Percentiles rank a stretch among this genome's conserved stretches.
Evolutionary conservation across 441 rosid species (phyloP).

Genomic region (Eutrema salsugineum): DNA sequence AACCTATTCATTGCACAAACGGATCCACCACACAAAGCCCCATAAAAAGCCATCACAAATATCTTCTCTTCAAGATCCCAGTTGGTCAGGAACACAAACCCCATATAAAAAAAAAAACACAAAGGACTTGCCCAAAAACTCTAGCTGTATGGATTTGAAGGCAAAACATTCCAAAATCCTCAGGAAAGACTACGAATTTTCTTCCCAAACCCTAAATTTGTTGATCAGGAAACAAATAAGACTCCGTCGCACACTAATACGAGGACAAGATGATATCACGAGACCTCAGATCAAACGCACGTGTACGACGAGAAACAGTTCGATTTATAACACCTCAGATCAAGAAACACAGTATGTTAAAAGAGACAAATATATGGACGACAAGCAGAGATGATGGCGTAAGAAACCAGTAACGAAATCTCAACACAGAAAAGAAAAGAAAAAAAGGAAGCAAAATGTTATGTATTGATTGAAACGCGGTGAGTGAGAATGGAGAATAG

Average conservation of each 20-base stretch:
- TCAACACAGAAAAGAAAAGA: neutral
- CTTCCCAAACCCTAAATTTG: neutral
- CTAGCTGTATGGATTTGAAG: neutral
- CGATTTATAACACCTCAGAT: conserved; percentile 6
- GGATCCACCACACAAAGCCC: neutral
- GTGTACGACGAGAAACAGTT: neutral
- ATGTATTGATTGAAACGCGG: neutral
- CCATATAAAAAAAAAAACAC: neutral
- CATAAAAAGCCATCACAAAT: neutral
- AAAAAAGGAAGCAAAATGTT: neutral
- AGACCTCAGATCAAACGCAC: conserved; percentile 15
- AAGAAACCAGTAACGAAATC: neutral
- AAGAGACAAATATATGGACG: neutral
- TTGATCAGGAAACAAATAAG: neutral
- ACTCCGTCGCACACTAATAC: neutral
- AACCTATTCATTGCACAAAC: neutral
- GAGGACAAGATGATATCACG: neutral
- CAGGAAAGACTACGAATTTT: neutral
- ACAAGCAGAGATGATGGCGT: neutral
- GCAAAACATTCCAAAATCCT: neutral
- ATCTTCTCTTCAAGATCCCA: neutral
- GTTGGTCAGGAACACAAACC: neutral
- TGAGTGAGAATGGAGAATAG: neutral
- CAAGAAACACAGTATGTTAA: neutral
- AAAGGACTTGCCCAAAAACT: neutral